phyloP scores from a whole-genome alignment of 345 rosid species.

The Laguncularia racemosa region DNA sequence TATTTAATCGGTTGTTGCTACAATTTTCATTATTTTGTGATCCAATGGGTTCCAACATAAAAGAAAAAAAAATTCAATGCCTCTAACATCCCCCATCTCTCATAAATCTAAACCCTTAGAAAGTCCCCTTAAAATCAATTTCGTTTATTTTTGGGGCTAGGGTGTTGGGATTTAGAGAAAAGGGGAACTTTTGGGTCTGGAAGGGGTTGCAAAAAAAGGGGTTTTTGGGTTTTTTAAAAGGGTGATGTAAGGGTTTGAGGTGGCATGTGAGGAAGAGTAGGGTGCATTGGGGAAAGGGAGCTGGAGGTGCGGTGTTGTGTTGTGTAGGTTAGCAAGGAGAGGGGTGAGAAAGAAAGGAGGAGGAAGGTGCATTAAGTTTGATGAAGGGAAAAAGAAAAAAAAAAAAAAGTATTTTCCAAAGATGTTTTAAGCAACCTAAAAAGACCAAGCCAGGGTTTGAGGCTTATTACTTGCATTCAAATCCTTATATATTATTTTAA shows the following conservation, averaged over 20 bases:
- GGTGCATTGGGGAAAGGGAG: slow-evolving; percentile 16
- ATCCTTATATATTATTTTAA: too few relatives aligned
- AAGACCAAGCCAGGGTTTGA: too few relatives aligned
- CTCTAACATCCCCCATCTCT: slow-evolving; percentile 91
- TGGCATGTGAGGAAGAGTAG: slow-evolving; percentile 11
- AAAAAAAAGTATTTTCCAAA: too few relatives aligned
- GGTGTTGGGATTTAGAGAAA: slow-evolving; percentile 6
- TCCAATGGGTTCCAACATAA: slow-evolving; percentile 77
- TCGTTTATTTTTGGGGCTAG: slow-evolving; percentile 5
- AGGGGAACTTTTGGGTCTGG: slow-evolving; percentile 13
- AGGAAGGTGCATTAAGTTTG: slow-evolving; percentile 34
- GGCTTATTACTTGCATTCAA: too few relatives aligned
- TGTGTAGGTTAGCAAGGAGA: slow-evolving; percentile 10
- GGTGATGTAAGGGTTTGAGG: slow-evolving; percentile 17
- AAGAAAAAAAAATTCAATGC: slow-evolving; percentile 73
- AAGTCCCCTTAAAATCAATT: slow-evolving; percentile 12
- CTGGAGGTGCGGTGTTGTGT: too few relatives aligned
- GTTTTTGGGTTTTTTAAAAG: slow-evolving; percentile 11
- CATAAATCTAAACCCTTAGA: slow-evolving; percentile 22
- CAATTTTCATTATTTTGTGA: slow-evolving; percentile 22
- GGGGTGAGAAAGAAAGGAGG: slow-evolving; percentile 18
- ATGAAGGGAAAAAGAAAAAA: too few relatives aligned
- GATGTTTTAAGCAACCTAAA: too few relatives aligned
- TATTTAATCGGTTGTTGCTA: slow-evolving; percentile 9
- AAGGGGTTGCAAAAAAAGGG: slow-evolving; percentile 9